A percentile compares a stretch with the other conserved stretches of the same genome.
Conservation (phyloP, 441 rosid genomes). For the Metrosideros polymorpha region DNA sequence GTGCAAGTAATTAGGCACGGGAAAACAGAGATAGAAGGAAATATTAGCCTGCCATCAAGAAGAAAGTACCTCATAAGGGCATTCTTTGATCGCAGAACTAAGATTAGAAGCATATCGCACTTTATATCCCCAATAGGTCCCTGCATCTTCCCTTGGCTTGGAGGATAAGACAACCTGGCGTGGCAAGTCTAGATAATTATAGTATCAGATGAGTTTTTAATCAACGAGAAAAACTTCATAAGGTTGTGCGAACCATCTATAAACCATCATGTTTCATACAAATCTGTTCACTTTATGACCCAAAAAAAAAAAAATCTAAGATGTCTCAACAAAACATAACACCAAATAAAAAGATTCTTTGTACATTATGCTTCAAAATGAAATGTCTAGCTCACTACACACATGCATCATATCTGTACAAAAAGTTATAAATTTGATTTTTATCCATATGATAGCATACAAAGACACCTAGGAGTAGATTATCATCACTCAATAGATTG, state of each 20-base stretch:
- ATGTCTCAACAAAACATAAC: background rate
- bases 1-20: background rate
- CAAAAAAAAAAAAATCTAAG: too few species aligned
- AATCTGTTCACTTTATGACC: background rate
- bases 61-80: constrained; percentile 50
- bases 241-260: background rate
- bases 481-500: background rate
- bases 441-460: background rate
- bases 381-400: background rate
- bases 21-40: background rate
- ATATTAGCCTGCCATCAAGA: background rate
- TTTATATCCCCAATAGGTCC: constrained; percentile 92
- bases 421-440: background rate
- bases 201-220: constrained; percentile 1
- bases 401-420: background rate
- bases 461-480: background rate
- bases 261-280: background rate
- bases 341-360: background rate
- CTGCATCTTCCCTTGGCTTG: constrained; percentile 72
- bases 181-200: constrained; percentile 45
- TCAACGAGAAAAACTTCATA: background rate
- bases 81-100: constrained; percentile 55
- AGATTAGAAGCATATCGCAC: constrained; percentile 83
- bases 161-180: constrained; percentile 57
- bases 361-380: background rate